These are phyloP conservation scores for Yamadazyma takamatsuzukensis DNA, from an alignment of 805 yeast genomes.

Conservation along the genomic window DNA sequence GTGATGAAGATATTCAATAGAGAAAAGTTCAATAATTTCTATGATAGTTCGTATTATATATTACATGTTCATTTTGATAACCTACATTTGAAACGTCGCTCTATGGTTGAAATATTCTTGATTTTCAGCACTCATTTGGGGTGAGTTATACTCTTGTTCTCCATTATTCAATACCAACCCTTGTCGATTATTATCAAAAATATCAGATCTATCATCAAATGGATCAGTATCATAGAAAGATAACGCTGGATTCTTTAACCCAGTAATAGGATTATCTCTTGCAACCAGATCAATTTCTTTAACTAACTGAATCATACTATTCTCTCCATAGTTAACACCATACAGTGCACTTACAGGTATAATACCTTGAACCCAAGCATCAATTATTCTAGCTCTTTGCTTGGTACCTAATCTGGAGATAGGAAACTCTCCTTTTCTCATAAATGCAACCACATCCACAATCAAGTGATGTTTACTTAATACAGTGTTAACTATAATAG, in stretches of 20 bases:
- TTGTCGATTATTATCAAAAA: conserved; percentile 29
- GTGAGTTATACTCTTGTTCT: neutral
- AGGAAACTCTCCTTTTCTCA: conserved; percentile 60
- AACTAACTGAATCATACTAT: conserved; percentile 52
- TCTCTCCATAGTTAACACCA: conserved; percentile 66
- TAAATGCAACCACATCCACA: conserved; percentile 80
- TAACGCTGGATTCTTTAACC: conserved; percentile 40
- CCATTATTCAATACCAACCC: conserved; percentile 27
- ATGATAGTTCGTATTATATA: too few relatives aligned
- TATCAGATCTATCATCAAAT: conserved; percentile 16
- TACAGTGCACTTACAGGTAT: conserved; percentile 39
- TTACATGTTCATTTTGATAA: neutral
- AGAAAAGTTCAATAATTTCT: too few relatives aligned
- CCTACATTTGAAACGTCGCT: conserved; percentile 11
- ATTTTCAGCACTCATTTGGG: too few relatives aligned
- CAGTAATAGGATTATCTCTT: conserved; percentile 36
- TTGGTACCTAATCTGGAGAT: conserved; percentile 69
- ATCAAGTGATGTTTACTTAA: conserved; percentile 78
- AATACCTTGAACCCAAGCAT: conserved; percentile 47
- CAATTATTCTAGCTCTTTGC: conserved; percentile 69
- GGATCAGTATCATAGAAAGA: conserved; percentile 33
- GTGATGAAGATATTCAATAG: too few relatives aligned
- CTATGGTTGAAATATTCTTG: conserved; percentile 3
- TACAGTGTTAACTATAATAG: conserved; percentile 75
- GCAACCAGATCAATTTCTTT: conserved; percentile 50